Base-by-base conservation (phyloP, 768 basidiomycete genomes). In the Lactarius hatsudake region DNA sequence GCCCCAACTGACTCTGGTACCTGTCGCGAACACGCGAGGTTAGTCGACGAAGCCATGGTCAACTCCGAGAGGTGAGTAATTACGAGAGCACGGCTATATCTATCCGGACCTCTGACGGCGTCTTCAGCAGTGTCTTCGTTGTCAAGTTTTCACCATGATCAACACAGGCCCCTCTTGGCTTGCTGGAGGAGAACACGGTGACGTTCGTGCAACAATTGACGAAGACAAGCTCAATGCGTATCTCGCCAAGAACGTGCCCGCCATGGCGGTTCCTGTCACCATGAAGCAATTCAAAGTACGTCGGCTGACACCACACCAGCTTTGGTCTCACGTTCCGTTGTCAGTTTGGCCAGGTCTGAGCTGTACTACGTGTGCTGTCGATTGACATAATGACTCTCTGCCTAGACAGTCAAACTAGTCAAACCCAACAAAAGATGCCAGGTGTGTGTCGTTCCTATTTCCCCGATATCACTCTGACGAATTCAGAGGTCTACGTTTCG, bases 251-350 rank as follows among this genome's bases (percentile, higher is more conserved):
- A 78, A 84, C 72, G 85, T 90, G 9, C 76, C 81, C 17, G 78
- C 76, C 0, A 82, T 95, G 61, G 78, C 78, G 59, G 76, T 84
- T 1, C 91, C 93, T 0, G 84, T 96, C 18, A 78, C 81, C 26
- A 86, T 97, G 38, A 91, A 94, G 81, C 96, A 98, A 77, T 98
- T 98, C 83, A 93, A 92, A 79, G 93, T 93, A 77, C 61, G 85
- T 76, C 55, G 10, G 17, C 26, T 9, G 4, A 18, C 3, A 28
- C 34, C 2, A 53, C 8, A 13, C 42, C 12, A 40, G 12, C 17
- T 38, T 18, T 28, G 20, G 13, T 66, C 61, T 55, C 28, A 61
- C 34, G 26, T 36, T 40, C 62, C 28, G 26, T 28, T n/a, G 28
- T 28, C 5, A 95, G 93, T 94, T 91, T 78, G 94, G n/a, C 54